Base-by-base conservation (phyloP, 441 rosid species). In the Melastoma candidum region DNA sequence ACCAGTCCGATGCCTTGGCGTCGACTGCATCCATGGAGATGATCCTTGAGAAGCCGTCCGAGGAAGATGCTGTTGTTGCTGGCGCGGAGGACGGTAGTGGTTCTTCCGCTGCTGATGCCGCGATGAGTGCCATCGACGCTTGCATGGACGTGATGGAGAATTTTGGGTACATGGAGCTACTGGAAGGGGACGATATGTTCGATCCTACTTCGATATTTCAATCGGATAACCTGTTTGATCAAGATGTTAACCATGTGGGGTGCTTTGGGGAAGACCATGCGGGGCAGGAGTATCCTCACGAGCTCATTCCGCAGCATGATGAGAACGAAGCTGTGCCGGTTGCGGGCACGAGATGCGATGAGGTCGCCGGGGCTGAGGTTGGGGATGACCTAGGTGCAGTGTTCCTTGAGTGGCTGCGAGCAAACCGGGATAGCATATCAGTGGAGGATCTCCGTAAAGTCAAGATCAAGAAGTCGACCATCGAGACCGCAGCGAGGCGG, bases 401-500 rank as follows among this genome's bases (percentile, higher is more conserved):
- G 68, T 84, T 92, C 57, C 56, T 92, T 41, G 95, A 88, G 65
- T 92, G 98, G 98, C 76, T 92, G 7, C 84, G 79, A 73, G 75
- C 61, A 53, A 92, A 92, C 73, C 77, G 87, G 12, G 95, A 92
- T 60, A 74, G 72, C 0, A 90, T 92, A 2, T 84, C 95, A 1
- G 95, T 94, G 5, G 98, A 86, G 12, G 98, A 92, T 59, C 67
- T 92, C 56, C 79, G 90, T 68, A 84, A 58, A 56, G 87, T 92
- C 47, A 92, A 86, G 74, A 81, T 92, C 54, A 92, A 82, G 94
- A 92, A 92, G 60, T 73, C 95, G 0, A 92, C 95, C 1, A 84
- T 88, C 12, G 97, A 92, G 58, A 77, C 82, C 36, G 97, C 95
- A 0, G 87, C 98, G 0, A 68, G 64, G 68, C 79, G 95, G 39